Percentiles rank a stretch among this genome's conserved stretches.
Evolutionary conservation across 371 early-diverging fungal species (phyloP).

Genomic region (Batkoa obscura): DNA sequence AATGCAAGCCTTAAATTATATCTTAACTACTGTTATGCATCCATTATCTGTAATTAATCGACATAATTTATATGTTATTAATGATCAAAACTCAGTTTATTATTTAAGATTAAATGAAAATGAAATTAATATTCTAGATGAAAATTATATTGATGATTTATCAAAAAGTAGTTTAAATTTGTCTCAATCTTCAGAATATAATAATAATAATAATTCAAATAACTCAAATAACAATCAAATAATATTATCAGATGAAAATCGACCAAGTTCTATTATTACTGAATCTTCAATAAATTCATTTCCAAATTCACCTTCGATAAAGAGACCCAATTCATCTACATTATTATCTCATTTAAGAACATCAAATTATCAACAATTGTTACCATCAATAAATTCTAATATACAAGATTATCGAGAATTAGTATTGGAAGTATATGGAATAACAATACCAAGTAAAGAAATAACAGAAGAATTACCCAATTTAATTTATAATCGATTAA

Average conservation of each 20-base stretch:
- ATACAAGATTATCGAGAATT: conserved; percentile 29
- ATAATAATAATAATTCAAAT: neutral
- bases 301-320: conserved; percentile 11
- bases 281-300: conserved; percentile 8
- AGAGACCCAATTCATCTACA: conserved; percentile 11
- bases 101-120: conserved; percentile 26
- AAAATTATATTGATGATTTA: neutral
- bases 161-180: neutral
- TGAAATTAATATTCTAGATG: no score
- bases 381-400: neutral
- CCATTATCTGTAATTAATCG: conserved; percentile 52
- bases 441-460: conserved; percentile 36
- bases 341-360: neutral
- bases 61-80: conserved; percentile 47
- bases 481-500: conserved; percentile 37
- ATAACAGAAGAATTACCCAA: conserved; percentile 45
- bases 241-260: no score
- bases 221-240: no score
- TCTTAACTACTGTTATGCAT: conserved; percentile 27
- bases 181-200: neutral
- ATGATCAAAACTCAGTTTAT: conserved; percentile 27
- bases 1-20: conserved; percentile 33
- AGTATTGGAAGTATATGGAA: conserved; percentile 50
- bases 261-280: no score
- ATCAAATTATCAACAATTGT: no score